Evolutionary conservation across 2,329 filamentous ascomycete genomes (phyloP), one percentile per base, ranked within the genome.

Genomic region (Xylaria arbuscula): DNA sequence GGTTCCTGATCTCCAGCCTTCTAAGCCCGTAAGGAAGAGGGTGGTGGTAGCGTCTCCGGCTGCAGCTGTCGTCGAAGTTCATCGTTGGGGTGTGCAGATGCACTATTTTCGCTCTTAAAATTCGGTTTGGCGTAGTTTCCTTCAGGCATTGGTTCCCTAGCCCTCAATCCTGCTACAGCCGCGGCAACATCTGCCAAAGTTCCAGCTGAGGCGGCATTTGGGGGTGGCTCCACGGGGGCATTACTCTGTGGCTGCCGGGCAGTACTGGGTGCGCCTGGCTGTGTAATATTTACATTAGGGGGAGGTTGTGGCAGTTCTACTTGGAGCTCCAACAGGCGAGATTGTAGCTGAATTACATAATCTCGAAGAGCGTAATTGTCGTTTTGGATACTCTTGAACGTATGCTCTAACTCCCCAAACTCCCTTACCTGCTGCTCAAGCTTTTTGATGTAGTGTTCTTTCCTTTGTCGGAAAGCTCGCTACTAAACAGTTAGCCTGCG

Each of bases 381-480:
- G 34, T 88, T 85, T 78, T 97, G 93, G 32, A 97, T 83, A n/a
- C 86, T 83, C 80, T 97, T 96, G 81, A 89, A 93, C 64, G 88
- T 89, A 70, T 92, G 88, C 73, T 94, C 92, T 80, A 97, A 88
- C 19, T 89, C 86, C 73, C 89, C 87, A 72, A 89, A 92, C 36
- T 96, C 93, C 76, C 93, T 90, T 60, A 98, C 93, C 79, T 98
- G 93, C 78, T 96, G 92, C 81, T 99, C 96, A 7, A 99, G 87
- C 80, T 97, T 97, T 84, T 97, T 97, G 80, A 99, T 99, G 80
- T 99, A 98, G 54, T 93, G 93, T 81, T 99, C 96, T 80, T 99
- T 99, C 71, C 96, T 92, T 82, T 98, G 94, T 50, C 96, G 93
- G 82, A 99, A 99, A 50, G 96, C 96, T 79, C 96, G 90, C 95